phyloP scores from a whole-genome alignment of 805 yeast genomes.

The Ogataea pignaliae region DNA sequence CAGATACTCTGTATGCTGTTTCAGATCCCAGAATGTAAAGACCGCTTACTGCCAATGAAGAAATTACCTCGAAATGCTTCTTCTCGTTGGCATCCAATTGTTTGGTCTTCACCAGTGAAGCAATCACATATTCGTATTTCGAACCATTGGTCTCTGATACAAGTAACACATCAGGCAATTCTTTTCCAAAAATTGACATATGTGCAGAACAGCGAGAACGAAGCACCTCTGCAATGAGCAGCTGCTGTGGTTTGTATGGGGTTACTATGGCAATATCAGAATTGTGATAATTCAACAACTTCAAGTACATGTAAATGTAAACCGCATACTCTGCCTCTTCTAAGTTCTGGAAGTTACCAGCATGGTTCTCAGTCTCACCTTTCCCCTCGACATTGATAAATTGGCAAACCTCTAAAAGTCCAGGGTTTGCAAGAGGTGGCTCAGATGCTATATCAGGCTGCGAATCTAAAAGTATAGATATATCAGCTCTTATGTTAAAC shows the following conservation, averaged over 20 bases:
- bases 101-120: slow-evolving; percentile 33
- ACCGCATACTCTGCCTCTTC: slow-evolving; percentile 47
- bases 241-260: slow-evolving; percentile 36
- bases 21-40: slow-evolving; percentile 11
- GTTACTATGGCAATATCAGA: slow-evolving; percentile 38
- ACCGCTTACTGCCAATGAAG: slow-evolving; percentile 13
- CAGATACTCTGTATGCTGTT: slow-evolving; percentile 1
- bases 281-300: slow-evolving; percentile 38
- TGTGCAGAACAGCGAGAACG: slow-evolving; percentile 22
- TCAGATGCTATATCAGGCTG: background rate
- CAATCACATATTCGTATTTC: slow-evolving; percentile 29
- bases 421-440: slow-evolving; percentile 20
- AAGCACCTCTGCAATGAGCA: slow-evolving; percentile 39
- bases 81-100: slow-evolving; percentile 19
- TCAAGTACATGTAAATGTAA: slow-evolving; percentile 41
- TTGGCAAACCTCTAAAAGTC: slow-evolving; percentile 30
- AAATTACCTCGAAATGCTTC: background rate
- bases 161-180: slow-evolving; percentile 12
- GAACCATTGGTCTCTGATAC: slow-evolving; percentile 27
- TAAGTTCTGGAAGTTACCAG: slow-evolving; percentile 33
- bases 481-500: slow-evolving; percentile 3
- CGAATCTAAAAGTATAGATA: background rate
- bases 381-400: slow-evolving; percentile 30
- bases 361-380: slow-evolving; percentile 27
- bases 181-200: slow-evolving; percentile 19